Evolutionary conservation across 768 basidiomycete genomes (phyloP).

Genomic region (Mycena rosella): DNA sequence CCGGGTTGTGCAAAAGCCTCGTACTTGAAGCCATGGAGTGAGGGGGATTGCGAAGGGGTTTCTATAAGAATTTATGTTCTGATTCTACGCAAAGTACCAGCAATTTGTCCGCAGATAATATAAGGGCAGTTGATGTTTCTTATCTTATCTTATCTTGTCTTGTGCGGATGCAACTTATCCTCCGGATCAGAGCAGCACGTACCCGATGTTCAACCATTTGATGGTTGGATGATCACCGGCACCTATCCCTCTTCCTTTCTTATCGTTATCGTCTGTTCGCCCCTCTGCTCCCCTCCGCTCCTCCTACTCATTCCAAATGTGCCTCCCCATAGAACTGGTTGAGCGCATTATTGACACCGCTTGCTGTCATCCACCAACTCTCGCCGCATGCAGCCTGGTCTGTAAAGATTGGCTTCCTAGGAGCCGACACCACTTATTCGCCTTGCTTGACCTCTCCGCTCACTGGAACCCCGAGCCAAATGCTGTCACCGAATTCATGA

Average conservation of each 20-base stretch:
- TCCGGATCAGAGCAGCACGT: too few relatives aligned
- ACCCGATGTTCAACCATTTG: not conserved
- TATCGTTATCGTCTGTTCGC: not conserved
- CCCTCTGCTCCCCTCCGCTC: not conserved
- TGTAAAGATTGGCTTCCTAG: conserved; percentile 37
- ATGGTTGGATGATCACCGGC: conserved; percentile 15
- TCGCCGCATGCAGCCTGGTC: conserved; percentile 35
- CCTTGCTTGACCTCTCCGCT: conserved; percentile 31
- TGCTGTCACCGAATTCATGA: conserved; percentile 18
- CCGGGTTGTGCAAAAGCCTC: too few relatives aligned
- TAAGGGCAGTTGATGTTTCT: too few relatives aligned
- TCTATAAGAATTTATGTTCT: too few relatives aligned
- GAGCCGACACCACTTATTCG: conserved; percentile 37
- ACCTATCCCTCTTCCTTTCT: not conserved
- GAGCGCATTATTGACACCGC: conserved; percentile 37
- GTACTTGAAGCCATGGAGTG: too few relatives aligned
- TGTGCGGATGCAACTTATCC: too few relatives aligned
- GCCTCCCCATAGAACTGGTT: conserved; percentile 23
- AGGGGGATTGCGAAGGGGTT: too few relatives aligned
- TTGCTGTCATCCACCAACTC: conserved; percentile 14
- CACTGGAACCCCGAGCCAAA: conserved; percentile 33
- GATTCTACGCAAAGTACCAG: too few relatives aligned
- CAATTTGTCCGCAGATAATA: too few relatives aligned
- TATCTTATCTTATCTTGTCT: not conserved
- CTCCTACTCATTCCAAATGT: not conserved